Evolutionary conservation across 108 stramenopile genomes (phyloP), one percentile per base, ranked within the genome.

Genomic region (Schizochytrium sp.): DNA sequence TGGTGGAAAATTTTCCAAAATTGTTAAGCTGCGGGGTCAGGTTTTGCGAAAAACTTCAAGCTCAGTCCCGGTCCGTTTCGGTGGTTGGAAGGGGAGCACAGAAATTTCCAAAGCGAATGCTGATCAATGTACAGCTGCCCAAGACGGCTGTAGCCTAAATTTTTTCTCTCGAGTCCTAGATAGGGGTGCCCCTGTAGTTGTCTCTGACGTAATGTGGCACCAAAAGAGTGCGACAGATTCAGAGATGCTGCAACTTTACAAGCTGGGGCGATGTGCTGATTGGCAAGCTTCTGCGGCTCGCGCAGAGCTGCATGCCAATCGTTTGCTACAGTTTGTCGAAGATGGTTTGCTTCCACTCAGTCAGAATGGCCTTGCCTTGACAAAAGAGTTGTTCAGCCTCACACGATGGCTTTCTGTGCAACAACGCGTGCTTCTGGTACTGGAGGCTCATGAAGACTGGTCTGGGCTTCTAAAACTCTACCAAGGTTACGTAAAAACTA

Each of bases 31-130:
- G 47, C 76, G 76, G 15, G 76, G 76, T 13, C 76, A 83, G 76
- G 76, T 83, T n/a, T 28, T 83, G 10, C 76, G 76, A 47, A 83
- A 83, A 42, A 55, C 50, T 10, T 83, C 76, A 40, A 83, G 76
- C 53, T 5, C 47, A 13, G n/a, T 53, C 1, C 5, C 76, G 28
- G 13, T 83, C 15, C 47, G 76, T 38, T 55, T 47, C 53, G 76
- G 76, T 10, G 76, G 76, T n/a, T 83, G 47, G 47, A 55, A 49
- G 10, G 76, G 76, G 5, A 83, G 76, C 28, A 50, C 5, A 0
- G 76, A 83, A 5, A 10, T 83, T 1, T 55, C 8, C 53, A 55
- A 49, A 53, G 76, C 76, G 8, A 40, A 83, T 10, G 55, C 4
- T 55, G 76, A 83, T 5, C 5, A 83, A 12, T 83, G 76, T 28